Percentiles rank a stretch among this genome's conserved stretches.
These are phyloP conservation scores for Cucurbita moschata DNA, from an alignment of 306 rosid genomes.

Conservation along the genomic window DNA sequence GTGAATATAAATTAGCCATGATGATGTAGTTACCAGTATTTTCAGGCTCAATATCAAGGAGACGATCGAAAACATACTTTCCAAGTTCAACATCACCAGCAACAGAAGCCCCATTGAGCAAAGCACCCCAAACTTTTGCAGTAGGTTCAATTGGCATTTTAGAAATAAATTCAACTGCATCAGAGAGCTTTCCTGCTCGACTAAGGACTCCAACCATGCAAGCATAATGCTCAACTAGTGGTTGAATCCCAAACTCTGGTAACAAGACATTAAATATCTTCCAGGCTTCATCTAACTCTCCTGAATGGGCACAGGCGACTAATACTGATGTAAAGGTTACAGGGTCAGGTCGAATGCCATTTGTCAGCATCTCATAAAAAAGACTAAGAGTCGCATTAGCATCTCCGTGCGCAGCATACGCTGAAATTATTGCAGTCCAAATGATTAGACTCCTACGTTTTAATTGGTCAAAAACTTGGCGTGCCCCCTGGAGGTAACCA, in stretches of 20 bases:
- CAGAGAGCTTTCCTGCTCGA: constrained; percentile 61
- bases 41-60: constrained; percentile 61
- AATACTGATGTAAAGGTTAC: constrained; percentile 63
- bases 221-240: constrained; percentile 73
- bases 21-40: constrained; percentile 63
- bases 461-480: constrained; percentile 36
- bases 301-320: constrained; percentile 68
- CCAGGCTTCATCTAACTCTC: constrained; percentile 64
- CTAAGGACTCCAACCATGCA: constrained; percentile 78
- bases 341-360: constrained; percentile 58
- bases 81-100: constrained; percentile 63
- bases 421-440: constrained; percentile 79
- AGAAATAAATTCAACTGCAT: constrained; percentile 51
- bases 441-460: constrained; percentile 37
- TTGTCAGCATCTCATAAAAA: constrained; percentile 40
- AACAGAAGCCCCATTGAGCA: constrained; percentile 67
- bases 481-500: constrained; percentile 54
- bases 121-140: constrained; percentile 85
- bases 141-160: constrained; percentile 62
- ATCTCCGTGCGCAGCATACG: constrained; percentile 65
- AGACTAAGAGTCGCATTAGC: constrained; percentile 37
- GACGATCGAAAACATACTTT: constrained; percentile 41
- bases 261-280: constrained; percentile 46
- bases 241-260: constrained; percentile 35
- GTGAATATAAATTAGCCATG: constrained; percentile 78